Evolutionary conservation across 331 rosid genomes (phyloP).

Genomic region (Malus hybrid): DNA sequence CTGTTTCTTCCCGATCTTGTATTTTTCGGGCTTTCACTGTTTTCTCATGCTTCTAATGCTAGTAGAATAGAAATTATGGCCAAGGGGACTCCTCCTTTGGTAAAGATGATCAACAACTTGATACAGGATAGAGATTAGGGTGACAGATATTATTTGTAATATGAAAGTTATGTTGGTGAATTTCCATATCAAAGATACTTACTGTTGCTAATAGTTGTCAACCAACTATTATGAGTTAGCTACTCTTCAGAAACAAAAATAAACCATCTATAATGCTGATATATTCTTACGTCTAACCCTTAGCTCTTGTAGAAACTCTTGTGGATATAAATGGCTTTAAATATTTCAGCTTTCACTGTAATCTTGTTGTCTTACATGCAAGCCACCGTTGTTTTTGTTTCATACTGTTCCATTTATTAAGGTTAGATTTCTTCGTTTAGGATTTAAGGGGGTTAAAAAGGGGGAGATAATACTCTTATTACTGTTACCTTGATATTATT

Average conservation of each 20-base stretch:
- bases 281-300: background rate
- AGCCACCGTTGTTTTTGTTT: background rate
- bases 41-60: slow-evolving; percentile 83
- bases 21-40: slow-evolving; percentile 76
- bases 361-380: background rate
- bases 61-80: slow-evolving; percentile 93
- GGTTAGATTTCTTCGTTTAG: background rate
- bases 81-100: slow-evolving; percentile 93
- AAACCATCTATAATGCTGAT: background rate
- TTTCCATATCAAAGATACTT: slow-evolving; percentile 22
- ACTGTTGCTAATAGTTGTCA: slow-evolving; percentile 15
- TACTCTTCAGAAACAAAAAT: background rate
- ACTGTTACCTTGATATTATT: background rate
- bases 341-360: background rate
- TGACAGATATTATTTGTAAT: slow-evolving; percentile 22
- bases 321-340: background rate
- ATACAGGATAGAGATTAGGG: slow-evolving; percentile 65
- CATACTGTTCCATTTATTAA: background rate
- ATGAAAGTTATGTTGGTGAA: slow-evolving; percentile 29
- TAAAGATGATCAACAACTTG: slow-evolving; percentile 85
- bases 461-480: background rate
- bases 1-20: slow-evolving; percentile 80
- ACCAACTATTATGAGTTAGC: slow-evolving; percentile 3
- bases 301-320: slow-evolving; percentile 3
- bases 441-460: background rate